These are phyloP conservation scores for Candida coquimbonensis DNA, from an alignment of 805 yeast genomes.

Conservation along the genomic window DNA sequence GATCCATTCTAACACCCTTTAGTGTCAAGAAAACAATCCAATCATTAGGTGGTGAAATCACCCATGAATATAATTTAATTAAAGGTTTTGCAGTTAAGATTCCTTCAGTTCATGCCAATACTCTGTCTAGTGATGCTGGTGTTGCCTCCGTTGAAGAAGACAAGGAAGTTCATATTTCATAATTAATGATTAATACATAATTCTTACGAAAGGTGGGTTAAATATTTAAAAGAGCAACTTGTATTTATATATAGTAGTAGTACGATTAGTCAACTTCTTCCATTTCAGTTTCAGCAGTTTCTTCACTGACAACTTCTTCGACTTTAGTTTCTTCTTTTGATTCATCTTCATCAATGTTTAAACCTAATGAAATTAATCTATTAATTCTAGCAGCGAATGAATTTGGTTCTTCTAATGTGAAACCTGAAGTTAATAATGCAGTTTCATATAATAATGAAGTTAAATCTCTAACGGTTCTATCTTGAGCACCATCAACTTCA, in stretches of 20 bases:
- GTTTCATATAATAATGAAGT: conserved; percentile 96
- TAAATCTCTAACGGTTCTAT: conserved; percentile 96
- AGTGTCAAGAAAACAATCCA: conserved; percentile 43
- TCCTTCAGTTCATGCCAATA: conserved; percentile 41
- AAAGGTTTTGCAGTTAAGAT: conserved; percentile 59
- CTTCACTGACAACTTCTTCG: conserved; percentile 69
- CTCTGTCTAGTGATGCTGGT: conserved; percentile 41
- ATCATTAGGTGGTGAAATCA: conserved; percentile 53
- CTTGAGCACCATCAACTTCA: conserved; percentile 95
- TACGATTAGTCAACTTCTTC: conserved; percentile 88
- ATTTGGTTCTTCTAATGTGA: conserved; percentile 97
- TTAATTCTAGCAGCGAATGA: conserved; percentile 96
- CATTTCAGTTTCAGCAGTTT: conserved; percentile 90
- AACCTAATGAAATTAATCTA: conserved; percentile 96
- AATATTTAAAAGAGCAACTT: too few species aligned
- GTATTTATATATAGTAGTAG: background rate
- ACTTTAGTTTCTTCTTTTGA: conserved; percentile 52
- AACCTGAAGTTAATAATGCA: conserved; percentile 97
- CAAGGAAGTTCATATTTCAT: conserved; percentile 43
- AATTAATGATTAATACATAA: too few species aligned
- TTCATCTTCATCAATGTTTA: conserved; percentile 92
- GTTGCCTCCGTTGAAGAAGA: conserved; percentile 64
- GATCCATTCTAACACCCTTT: conserved; percentile 1
- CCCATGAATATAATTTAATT: conserved; percentile 54
- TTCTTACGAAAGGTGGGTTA: too few species aligned